Percentiles rank a stretch among this genome's conserved stretches.
Conservation (phyloP, 1,139 yeast species). For the Nadsonia starkeyi-henricii region DNA sequence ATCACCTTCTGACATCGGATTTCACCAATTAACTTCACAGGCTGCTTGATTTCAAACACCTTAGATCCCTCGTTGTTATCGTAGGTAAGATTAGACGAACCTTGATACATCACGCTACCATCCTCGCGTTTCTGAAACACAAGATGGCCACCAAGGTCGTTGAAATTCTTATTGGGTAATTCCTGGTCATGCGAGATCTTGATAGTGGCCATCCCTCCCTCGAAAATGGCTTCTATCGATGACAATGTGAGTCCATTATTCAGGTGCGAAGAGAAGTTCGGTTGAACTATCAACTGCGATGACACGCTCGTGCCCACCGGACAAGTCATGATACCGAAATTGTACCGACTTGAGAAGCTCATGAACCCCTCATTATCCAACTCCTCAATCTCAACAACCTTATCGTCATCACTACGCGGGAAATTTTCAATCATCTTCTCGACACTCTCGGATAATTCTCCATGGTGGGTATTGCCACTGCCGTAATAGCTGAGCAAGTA, state of each 20-base stretch:
- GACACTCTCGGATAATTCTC: background rate
- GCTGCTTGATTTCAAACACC: conserved; percentile 17
- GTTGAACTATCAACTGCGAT: background rate
- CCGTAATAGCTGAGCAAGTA: conserved; percentile 14
- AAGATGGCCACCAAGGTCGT: conserved; percentile 3
- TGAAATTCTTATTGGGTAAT: conserved; percentile 1
- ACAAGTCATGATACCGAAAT: background rate
- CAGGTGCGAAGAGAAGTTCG: background rate
- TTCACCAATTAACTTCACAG: conserved; percentile 15
- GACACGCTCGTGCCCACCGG: background rate
- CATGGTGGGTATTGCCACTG: background rate
- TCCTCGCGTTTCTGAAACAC: background rate
- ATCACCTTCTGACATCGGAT: background rate
- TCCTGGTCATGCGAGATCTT: conserved; percentile 12
- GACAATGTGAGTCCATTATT: background rate
- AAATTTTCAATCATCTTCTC: background rate
- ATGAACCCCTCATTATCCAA: background rate
- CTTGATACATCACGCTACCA: background rate
- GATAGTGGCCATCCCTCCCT: conserved; percentile 11
- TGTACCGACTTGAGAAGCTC: background rate
- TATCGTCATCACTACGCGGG: background rate
- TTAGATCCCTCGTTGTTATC: conserved; percentile 6
- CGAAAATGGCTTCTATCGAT: background rate
- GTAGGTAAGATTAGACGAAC: conserved; percentile 13
- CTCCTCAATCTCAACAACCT: background rate